Evolutionary conservation across 371 early-diverging fungal species (phyloP).

Genomic region (Saksenaea oblongispora): DNA sequence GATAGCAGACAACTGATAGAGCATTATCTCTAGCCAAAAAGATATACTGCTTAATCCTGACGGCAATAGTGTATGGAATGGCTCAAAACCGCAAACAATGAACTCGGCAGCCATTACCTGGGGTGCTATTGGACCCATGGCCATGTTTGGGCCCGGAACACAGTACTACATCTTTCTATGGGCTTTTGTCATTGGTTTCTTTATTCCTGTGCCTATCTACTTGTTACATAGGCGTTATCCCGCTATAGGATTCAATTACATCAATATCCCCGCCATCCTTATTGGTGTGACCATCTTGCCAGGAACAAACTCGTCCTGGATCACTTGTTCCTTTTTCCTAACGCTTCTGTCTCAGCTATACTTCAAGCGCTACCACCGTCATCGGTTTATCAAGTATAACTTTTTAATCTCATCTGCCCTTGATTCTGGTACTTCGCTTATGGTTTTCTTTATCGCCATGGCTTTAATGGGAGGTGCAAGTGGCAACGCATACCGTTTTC

Average conservation of each 20-base stretch:
- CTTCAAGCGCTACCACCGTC: conserved; percentile 35
- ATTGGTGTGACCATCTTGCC: conserved; percentile 44
- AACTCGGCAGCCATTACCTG: conserved; percentile 65
- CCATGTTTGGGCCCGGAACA: conserved; percentile 45
- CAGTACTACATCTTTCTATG: conserved; percentile 44
- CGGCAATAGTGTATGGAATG: conserved; percentile 58
- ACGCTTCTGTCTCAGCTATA: conserved; percentile 48
- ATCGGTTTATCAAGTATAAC: conserved; percentile 57
- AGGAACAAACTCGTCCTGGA: conserved; percentile 42
- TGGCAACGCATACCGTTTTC: conserved; percentile 37
- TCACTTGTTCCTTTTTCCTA: conserved; percentile 39
- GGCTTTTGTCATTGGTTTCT: conserved; percentile 49
- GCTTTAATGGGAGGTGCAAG: conserved; percentile 49
- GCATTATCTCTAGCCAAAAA: conserved; percentile 42
- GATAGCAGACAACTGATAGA: conserved; percentile 15
- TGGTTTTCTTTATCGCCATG: conserved; percentile 51
- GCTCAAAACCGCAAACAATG: conserved; percentile 49
- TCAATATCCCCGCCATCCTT: conserved; percentile 50
- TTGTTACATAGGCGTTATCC: conserved; percentile 44
- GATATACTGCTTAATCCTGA: conserved; percentile 37
- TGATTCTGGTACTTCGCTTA: conserved; percentile 59
- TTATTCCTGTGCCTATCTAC: conserved; percentile 51
- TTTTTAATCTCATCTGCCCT: conserved; percentile 58
- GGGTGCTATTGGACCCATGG: conserved; percentile 57
- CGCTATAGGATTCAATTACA: conserved; percentile 23